phyloP scores from a whole-genome alignment of 768 basidiomycete genomes.

The Royoungia palumana region DNA sequence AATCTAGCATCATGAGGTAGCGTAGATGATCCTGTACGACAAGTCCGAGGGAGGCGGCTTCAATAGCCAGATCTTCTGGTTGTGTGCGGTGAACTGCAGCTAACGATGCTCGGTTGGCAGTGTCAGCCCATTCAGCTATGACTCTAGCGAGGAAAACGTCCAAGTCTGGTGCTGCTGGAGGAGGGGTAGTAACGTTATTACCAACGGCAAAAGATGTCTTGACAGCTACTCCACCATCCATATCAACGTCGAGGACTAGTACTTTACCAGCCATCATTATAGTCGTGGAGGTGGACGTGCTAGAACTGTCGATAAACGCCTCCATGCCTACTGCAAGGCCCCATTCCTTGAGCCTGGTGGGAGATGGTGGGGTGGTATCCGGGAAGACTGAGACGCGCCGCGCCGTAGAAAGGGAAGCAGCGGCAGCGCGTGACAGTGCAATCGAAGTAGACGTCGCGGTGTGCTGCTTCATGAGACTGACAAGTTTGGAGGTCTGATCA shows the following conservation, averaged over 20 bases:
- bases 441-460: conserved; percentile 39
- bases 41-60: conserved; percentile 49
- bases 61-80: conserved; percentile 45
- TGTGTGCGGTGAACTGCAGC: conserved; percentile 28
- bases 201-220: conserved; percentile 71
- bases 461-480: conserved; percentile 66
- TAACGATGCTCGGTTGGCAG: conserved; percentile 33
- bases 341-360: conserved; percentile 53
- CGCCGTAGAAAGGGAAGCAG: conserved; percentile 19
- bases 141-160: conserved; percentile 60
- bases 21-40: conserved; percentile 53
- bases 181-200: conserved; percentile 42
- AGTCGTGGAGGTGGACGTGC: conserved; percentile 38
- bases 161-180: conserved; percentile 42
- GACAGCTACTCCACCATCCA: conserved; percentile 47
- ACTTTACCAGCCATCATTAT: conserved; percentile 75
- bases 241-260: conserved; percentile 75
- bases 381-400: conserved; percentile 24
- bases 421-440: conserved; percentile 21
- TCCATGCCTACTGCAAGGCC: conserved; percentile 69
- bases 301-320: conserved; percentile 61
- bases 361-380: conserved; percentile 27
- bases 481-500: conserved; percentile 60
- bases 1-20: conserved; percentile 72
- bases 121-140: conserved; percentile 55